Evolutionary conservation across 2,329 filamentous ascomycete species (phyloP).

Genomic region (Cladosporium sp.): DNA sequence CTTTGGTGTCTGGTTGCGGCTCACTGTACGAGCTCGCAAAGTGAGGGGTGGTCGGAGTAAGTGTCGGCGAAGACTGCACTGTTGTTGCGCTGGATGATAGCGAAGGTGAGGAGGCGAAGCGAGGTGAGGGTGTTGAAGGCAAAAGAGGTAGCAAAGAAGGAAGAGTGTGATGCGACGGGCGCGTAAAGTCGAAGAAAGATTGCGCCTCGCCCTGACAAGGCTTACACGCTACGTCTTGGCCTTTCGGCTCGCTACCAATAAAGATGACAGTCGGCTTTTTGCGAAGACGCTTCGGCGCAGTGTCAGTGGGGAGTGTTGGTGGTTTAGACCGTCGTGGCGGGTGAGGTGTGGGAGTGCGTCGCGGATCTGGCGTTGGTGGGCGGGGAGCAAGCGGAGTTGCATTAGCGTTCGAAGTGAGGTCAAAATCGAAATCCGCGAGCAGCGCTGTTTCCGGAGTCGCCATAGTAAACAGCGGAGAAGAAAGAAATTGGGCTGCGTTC

Average conservation of each 20-base stretch:
- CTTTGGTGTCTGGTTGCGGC: conserved; percentile 23
- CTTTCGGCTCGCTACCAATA: background rate
- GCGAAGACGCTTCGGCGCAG: conserved; percentile 6
- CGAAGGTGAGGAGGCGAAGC: conserved; percentile 27
- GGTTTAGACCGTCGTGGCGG: background rate
- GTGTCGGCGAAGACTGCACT: conserved; percentile 28
- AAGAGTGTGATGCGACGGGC: conserved; percentile 1
- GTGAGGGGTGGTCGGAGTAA: conserved; percentile 23
- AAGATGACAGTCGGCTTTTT: conserved; percentile 18
- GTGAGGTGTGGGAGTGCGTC: conserved; percentile 17
- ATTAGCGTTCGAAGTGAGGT: conserved; percentile 12
- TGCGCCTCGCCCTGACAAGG: background rate
- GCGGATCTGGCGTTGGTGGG: conserved; percentile 18
- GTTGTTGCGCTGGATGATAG: conserved; percentile 29
- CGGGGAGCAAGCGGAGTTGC: background rate
- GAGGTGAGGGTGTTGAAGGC: conserved; percentile 25
- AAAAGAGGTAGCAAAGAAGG: conserved; percentile 15
- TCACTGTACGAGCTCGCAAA: conserved; percentile 17
- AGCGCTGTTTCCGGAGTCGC: conserved; percentile 11
- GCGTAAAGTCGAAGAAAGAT: background rate
- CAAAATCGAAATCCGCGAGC: conserved; percentile 13
- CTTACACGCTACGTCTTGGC: background rate
- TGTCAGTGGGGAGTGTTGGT: background rate
- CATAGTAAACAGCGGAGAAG: conserved; percentile 3
- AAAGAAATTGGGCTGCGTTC: background rate